These are phyloP conservation scores for Kwoniella europaea DNA, from an alignment of 768 basidiomycete genomes.

Conservation along the genomic window DNA sequence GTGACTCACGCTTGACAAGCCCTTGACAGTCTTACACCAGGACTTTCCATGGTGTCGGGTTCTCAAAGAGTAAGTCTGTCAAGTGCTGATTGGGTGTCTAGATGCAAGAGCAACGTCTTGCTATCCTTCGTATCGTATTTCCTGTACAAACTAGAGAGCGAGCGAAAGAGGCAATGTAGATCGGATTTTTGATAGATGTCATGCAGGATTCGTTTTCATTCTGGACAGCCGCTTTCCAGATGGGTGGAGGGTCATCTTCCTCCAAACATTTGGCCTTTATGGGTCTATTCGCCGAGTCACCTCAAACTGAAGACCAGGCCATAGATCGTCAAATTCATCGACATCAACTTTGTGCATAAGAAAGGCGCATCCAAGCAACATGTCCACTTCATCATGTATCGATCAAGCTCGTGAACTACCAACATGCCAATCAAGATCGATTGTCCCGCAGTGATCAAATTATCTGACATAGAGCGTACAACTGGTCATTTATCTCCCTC, in stretches of 20 bases:
- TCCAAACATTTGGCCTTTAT: not conserved
- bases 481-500: constrained; percentile 9
- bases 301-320: no score
- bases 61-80: no score
- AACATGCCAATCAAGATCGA: constrained; percentile 17
- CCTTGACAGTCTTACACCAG: constrained; percentile 2
- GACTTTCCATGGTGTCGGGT: not conserved
- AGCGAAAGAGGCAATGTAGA: no score
- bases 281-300: not conserved
- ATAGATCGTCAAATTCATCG: not conserved
- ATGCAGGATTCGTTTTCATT: not conserved
- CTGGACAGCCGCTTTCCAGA: not conserved
- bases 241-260: not conserved
- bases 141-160: no score
- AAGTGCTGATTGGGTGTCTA: not conserved
- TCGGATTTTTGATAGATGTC: no score
- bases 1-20: constrained; percentile 14
- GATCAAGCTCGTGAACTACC: not conserved
- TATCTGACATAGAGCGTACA: constrained; percentile 14
- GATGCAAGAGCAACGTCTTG: not conserved
- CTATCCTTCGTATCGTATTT: no score
- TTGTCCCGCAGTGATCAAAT: constrained; percentile 10
- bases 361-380: no score
- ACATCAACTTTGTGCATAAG: no score
- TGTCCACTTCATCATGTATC: not conserved